Evolutionary conservation across 257 asterid species (phyloP), one percentile per base, ranked within the genome.

Genomic region (Coffea canephora): DNA sequence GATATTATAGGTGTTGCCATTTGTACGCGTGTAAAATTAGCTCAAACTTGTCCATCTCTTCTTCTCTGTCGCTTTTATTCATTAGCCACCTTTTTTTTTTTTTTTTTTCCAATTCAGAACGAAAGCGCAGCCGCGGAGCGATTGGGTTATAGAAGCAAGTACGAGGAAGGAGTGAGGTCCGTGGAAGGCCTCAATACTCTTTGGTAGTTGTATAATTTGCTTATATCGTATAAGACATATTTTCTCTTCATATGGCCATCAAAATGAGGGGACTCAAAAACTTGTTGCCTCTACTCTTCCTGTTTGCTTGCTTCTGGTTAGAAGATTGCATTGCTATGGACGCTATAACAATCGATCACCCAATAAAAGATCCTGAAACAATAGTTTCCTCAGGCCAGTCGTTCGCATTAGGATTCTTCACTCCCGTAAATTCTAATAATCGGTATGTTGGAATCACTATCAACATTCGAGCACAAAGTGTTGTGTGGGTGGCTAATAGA

Each of bases 401-500:
- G 16, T 86, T 79, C 85, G 80, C 76, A 36, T 48, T 86, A 52
- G 86, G 84, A 1, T 86, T 86, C 65, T 84, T 87, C 66, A 77
- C 85, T 62, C 85, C 86, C 39, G 71, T 21, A 73, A 80, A 84
- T 72, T n/a, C 64, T 5, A 49, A 41, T 19, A 69, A 69, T 11
- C 83, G 78, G 34, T 87, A 87, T 73, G 75, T 87, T 14, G 89
- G 89, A 34, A 68, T 87, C 76, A 77, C 77, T 86, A 83, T 52
- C 77, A 75, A 83, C 34, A 31, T 65, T 46, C 83, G 80, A 71
- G 73, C 72, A 3, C 39, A 15, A 21, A 74, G 89, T 14, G 61
- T 76, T 75, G 67, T 87, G 9, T 91, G 94, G 94, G 91, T 90
- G 52, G 96, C 93, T 8, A 91, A 91, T 69, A 89, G 91, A 41